Conservation (phyloP, 805 yeast species). For the Saturnispora quitensis region DNA sequence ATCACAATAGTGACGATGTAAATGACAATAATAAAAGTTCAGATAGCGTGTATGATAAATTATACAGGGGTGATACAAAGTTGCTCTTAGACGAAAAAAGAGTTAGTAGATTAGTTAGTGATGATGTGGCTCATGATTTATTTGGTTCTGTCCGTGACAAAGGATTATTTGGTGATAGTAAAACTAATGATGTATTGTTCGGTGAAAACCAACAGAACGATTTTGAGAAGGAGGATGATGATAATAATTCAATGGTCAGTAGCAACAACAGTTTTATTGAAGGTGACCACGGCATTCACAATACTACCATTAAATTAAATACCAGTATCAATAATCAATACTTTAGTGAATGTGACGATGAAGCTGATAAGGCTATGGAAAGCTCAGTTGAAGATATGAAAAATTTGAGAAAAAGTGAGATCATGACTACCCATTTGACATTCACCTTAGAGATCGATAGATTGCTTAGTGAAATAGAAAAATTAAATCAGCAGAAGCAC, state of each 20-base stretch:
- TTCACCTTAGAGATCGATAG: slow-evolving; percentile 57
- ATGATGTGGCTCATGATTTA: slow-evolving; percentile 25
- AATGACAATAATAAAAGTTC: background rate
- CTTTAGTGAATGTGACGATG: background rate
- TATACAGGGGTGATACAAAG: background rate
- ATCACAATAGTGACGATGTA: background rate
- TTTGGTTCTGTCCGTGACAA: slow-evolving; percentile 21
- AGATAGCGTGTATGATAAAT: background rate
- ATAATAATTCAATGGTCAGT: background rate
- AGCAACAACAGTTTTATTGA: background rate
- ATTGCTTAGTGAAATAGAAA: slow-evolving; percentile 49
- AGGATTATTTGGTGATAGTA: slow-evolving; percentile 16
- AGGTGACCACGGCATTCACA: background rate
- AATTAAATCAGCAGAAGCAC: slow-evolving; percentile 49
- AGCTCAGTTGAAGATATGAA: background rate
- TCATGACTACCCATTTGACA: slow-evolving; percentile 20
- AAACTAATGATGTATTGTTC: background rate
- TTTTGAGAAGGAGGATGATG: background rate
- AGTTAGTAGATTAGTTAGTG: slow-evolving; percentile 21
- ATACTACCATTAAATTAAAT: background rate
- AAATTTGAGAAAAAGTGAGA: background rate
- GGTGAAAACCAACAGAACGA: background rate
- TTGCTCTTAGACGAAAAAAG: slow-evolving; percentile 8
- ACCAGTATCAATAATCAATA: background rate
- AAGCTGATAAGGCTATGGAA: slow-evolving; percentile 12